Conservation (phyloP, 1,139 yeast species). For the Taiozyma sp. region DNA sequence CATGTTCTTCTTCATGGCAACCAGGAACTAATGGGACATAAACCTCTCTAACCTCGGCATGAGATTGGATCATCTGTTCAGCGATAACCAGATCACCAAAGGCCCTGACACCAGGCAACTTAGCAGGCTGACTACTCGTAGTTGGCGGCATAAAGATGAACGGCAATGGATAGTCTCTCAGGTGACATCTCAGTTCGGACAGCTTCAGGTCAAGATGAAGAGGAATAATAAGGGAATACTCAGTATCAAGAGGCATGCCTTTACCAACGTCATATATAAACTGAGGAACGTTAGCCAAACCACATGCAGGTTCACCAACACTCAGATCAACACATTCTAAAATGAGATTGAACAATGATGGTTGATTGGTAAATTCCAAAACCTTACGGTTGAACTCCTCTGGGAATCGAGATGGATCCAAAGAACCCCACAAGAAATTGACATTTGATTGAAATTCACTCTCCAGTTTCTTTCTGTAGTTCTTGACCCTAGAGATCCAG, state of each 20-base stretch:
- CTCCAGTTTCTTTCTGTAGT: conserved; percentile 37
- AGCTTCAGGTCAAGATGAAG: conserved; percentile 40
- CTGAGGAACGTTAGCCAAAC: conserved; percentile 46
- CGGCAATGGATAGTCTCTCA: conserved; percentile 66
- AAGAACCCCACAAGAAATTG: conserved; percentile 45
- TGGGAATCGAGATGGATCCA: conserved; percentile 40
- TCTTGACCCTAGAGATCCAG: conserved; percentile 65
- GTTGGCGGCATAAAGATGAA: conserved; percentile 38
- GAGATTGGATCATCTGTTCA: conserved; percentile 43
- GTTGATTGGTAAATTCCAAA: conserved; percentile 52
- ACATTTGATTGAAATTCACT: conserved; percentile 50
- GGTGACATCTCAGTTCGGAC: conserved; percentile 51
- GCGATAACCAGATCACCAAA: conserved; percentile 52
- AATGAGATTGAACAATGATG: conserved; percentile 59
- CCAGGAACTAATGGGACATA: conserved; percentile 59
- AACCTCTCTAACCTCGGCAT: conserved; percentile 52
- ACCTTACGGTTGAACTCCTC: conserved; percentile 46
- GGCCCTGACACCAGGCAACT: conserved; percentile 30
- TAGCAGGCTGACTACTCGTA: conserved; percentile 29
- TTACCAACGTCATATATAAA: conserved; percentile 74
- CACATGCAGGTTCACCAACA: conserved; percentile 53
- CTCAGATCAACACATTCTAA: conserved; percentile 54
- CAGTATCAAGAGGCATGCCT: conserved; percentile 70
- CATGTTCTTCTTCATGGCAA: conserved; percentile 31
- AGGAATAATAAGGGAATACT: conserved; percentile 69